Base-by-base conservation (phyloP, 2,329 filamentous ascomycete genomes). In the Xylaria sp. region DNA sequence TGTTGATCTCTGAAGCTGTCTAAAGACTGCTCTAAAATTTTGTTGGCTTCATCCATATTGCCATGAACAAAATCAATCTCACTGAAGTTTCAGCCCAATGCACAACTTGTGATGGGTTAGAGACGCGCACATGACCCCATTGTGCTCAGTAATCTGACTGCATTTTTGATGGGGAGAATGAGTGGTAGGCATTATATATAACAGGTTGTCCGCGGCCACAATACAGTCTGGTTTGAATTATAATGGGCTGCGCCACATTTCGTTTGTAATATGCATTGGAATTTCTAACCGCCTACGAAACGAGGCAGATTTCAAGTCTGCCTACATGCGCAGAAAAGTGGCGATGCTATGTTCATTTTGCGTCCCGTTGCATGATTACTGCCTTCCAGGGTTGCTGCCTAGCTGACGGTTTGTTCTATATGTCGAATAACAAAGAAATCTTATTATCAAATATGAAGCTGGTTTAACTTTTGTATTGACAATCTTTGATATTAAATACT, bases 1-100 rank as follows among this genome's bases (percentile, higher is more conserved):
- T 76, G 71, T 8, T 53, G 48, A 12, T 64, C 34, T 0, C 63
- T 70, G 9, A 76, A 71, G 0, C n/a, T 4, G 34, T 28, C 23
- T 5, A 53, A 15, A 9, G 62, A 50, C 18, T 9, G 39, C 34
- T 52, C 55, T n/a, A 64, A 15, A 15, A 64, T 36, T 9, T 28
- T 8, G 18, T 32, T 50, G 25, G 62, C 53, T 9, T 53, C 30
- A 18, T 43, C 36, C 52, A 53, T 58, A 3, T 20, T 48, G 30
- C 25, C 20, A 39, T 7, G 39, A 46, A 50, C 18, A 15, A 28
- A 46, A 32, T 34, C 13, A 7, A 59, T 59, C 28, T 45, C 36
- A 39, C 15, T 45, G 28, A 12, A 20, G 57, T 18, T 30, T 60
- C 20, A 13, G 12, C n/a, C 18, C 18, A 10, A 48, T 34, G 34